Percentiles rank a stretch among this genome's conserved stretches.
These are phyloP conservation scores for Secale cereale DNA, from an alignment of 176 grass and related monocot species.

Conservation along the genomic window DNA sequence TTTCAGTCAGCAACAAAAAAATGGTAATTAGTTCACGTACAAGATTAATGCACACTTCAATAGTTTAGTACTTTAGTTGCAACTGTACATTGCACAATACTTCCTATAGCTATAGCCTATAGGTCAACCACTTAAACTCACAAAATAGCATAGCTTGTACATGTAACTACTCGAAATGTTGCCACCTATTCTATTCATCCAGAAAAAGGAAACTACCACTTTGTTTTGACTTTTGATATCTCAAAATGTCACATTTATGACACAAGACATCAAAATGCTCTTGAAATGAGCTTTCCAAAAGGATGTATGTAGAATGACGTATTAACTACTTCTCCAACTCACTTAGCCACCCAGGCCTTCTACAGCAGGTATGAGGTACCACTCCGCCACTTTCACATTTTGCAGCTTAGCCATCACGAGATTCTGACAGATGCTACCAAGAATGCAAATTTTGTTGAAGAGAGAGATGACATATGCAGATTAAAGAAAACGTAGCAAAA, in stretches of 20 bases:
- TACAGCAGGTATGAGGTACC: background rate
- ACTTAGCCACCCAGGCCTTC: no score
- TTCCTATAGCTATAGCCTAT: background rate
- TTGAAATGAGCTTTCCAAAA: background rate
- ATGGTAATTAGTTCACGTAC: background rate
- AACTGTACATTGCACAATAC: background rate
- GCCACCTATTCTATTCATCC: background rate
- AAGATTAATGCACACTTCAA: background rate
- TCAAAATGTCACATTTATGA: background rate
- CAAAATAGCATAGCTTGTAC: background rate
- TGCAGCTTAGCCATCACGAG: background rate
- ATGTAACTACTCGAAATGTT: background rate
- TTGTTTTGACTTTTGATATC: conserved; percentile 12
- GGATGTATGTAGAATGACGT: background rate
- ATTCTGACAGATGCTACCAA: background rate
- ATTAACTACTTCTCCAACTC: background rate
- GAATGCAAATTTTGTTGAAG: background rate
- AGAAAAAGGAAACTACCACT: background rate
- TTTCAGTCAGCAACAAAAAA: background rate
- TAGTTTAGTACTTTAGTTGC: background rate
- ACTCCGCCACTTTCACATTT: background rate
- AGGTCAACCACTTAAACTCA: background rate
- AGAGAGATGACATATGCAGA: background rate
- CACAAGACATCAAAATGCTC: background rate
- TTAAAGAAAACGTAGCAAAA: background rate